A percentile compares a stretch with the other conserved stretches of the same genome.
Evolutionary conservation across 2,329 filamentous ascomycete genomes (phyloP).

Genomic region (Monilinia vaccinii-corymbosi): DNA sequence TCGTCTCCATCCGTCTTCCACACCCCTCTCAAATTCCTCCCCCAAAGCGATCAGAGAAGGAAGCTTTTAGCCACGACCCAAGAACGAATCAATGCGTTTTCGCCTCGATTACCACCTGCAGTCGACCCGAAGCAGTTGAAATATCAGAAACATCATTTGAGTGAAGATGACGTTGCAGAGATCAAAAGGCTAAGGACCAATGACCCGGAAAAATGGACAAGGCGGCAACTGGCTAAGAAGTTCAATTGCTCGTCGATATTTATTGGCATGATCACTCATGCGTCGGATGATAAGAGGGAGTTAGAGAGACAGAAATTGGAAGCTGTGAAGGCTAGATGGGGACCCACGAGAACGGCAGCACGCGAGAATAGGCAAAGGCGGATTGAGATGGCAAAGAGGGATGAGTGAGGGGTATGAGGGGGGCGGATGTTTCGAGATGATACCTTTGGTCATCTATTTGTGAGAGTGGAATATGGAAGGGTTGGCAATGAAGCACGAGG

Average conservation of each 20-base stretch:
- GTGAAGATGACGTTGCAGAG: constrained; percentile 46
- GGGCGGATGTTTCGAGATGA: background rate
- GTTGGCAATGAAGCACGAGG: background rate
- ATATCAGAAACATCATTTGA: constrained; percentile 39
- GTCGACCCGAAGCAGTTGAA: constrained; percentile 15
- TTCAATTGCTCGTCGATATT: constrained; percentile 49
- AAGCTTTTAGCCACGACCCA: constrained; percentile 22
- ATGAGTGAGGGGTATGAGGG: constrained; percentile 17
- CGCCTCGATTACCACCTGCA: constrained; percentile 22
- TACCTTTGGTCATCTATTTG: background rate
- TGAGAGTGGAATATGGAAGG: background rate
- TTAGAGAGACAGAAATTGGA: constrained; percentile 38
- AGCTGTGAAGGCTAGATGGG: constrained; percentile 46
- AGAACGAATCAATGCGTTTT: constrained; percentile 12
- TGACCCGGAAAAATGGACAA: constrained; percentile 48
- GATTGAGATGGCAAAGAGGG: constrained; percentile 28
- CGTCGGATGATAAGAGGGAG: constrained; percentile 38
- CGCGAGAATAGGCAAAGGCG: constrained; percentile 47
- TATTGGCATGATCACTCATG: constrained; percentile 47
- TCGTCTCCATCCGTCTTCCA: constrained; percentile 48
- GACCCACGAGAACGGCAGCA: constrained; percentile 44
- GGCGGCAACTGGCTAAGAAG: constrained; percentile 42
- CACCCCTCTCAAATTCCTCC: constrained; percentile 60
- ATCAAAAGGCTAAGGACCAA: constrained; percentile 45
- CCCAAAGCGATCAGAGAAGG: constrained; percentile 34